Evolutionary conservation across 805 yeast genomes (phyloP).

Genomic region (Kodamaea kakaduensis): DNA sequence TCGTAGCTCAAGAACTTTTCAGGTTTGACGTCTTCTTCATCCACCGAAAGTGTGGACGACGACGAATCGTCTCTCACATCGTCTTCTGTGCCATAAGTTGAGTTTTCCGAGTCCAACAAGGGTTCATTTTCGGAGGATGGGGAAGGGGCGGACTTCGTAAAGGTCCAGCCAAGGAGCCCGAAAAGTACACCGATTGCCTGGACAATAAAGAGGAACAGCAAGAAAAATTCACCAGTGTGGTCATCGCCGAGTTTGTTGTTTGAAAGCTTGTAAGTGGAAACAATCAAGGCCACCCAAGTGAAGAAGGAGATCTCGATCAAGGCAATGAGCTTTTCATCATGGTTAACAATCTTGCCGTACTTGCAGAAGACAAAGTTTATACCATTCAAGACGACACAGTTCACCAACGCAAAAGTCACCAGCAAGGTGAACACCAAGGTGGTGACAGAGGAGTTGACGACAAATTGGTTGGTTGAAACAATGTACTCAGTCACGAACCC

Average conservation of each 20-base stretch:
- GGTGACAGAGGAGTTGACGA: constrained; percentile 38
- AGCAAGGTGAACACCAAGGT: constrained; percentile 39
- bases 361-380: constrained; percentile 31
- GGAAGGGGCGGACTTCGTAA: constrained; percentile 11
- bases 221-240: constrained; percentile 51
- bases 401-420: constrained; percentile 47
- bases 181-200: constrained; percentile 45
- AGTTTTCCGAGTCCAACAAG: constrained; percentile 19
- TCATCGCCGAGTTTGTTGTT: constrained; percentile 39
- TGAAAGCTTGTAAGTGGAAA: constrained; percentile 44
- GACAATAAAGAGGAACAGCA: constrained; percentile 44
- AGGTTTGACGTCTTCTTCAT: constrained; percentile 14
- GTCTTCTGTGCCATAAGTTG: constrained; percentile 11
- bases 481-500: constrained; percentile 20
- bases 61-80: constrained; percentile 15
- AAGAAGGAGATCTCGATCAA: constrained; percentile 51
- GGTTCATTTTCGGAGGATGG: constrained; percentile 23
- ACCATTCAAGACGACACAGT: constrained; percentile 52
- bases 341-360: constrained; percentile 30
- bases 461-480: constrained; percentile 23
- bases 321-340: constrained; percentile 55
- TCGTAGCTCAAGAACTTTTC: constrained; percentile 57
- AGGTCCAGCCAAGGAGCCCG: constrained; percentile 50
- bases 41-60: constrained; percentile 4
- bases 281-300: constrained; percentile 54